Base-by-base conservation (phyloP, 2,329 filamentous ascomycete species). In the Fusarium bulbicola region DNA sequence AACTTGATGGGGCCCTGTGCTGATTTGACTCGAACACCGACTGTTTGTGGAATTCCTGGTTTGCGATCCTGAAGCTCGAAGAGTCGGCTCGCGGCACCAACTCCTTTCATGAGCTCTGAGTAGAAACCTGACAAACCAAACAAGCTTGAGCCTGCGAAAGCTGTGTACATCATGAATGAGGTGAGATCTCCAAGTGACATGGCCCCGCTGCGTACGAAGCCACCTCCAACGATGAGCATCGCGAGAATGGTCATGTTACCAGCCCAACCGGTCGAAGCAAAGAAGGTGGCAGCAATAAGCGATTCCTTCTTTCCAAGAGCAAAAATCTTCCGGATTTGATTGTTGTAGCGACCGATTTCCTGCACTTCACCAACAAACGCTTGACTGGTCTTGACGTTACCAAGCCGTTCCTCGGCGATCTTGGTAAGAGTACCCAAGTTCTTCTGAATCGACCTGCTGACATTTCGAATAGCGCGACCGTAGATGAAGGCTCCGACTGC, bases 141-240 rank as follows among this genome's bases (percentile, higher is more conserved):
- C 72, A 99, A 89, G 82, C 94, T 97, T 54, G 93, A 96, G 7
- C 90, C 90, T 12, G 90, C 90, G 81, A 91, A 98, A 7, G 94
- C 95, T 7, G 95, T 97, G 82, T 98, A 99, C 95, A 99, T 98
- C 85, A 99, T 89, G 83, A 99, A 99, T 0, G 95, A 97, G 3
- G 96, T 97, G 47, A 99, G 84, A 74, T 99, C 95, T 76, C 96
- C 96, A 53, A 98, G 91, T 13, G 90, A 94, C 85, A 99, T 96
- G 46, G 91, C 87, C 4, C 96, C 96, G 16, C 89, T 90, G 76
- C 95, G 92, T 37, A 99, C 96, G 84, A 98, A 94, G 68, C 92
- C 92, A 63, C 96, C 95, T 73, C 97, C 96, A 37, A 95, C 93
- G 78, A 97, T 93, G 2, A 99, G 88, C 79, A 99, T 90, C 18